These are phyloP conservation scores for Brassica incana DNA, from an alignment of 345 rosid genomes.

Conservation along the genomic window DNA sequence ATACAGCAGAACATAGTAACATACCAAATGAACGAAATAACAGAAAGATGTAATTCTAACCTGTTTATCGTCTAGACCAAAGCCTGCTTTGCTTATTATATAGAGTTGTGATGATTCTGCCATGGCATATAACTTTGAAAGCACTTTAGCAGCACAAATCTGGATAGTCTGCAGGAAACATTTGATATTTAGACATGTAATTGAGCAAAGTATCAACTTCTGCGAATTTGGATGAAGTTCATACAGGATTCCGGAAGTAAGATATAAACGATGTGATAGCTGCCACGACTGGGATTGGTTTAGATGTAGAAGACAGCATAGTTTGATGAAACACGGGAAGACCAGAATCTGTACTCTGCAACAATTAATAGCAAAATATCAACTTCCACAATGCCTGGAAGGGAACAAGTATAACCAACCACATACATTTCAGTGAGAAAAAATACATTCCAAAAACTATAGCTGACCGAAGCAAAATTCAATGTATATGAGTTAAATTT, in stretches of 20 bases:
- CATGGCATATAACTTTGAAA: conserved; percentile 55
- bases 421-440: conserved; percentile 16
- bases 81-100: conserved; percentile 49
- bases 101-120: conserved; percentile 59
- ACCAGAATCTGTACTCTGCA: conserved; percentile 62
- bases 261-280: conserved; percentile 80
- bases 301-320: conserved; percentile 66
- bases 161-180: conserved; percentile 61
- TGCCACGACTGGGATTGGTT: conserved; percentile 71
- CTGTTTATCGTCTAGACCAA: conserved; percentile 75
- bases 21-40: not conserved
- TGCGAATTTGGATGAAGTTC: conserved; percentile 28
- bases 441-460: not conserved
- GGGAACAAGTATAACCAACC: conserved; percentile 9
- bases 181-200: conserved; percentile 8
- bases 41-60: conserved; percentile 47
- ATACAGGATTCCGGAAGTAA: conserved; percentile 63
- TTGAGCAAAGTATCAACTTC: conserved; percentile 18
- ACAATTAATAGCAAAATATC: conserved; percentile 25
- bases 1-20: conserved; percentile 20
- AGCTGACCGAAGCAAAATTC: not conserved
- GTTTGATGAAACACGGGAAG: conserved; percentile 72
- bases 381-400: conserved; percentile 21
- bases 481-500: not conserved
- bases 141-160: conserved; percentile 61